Percentiles rank a stretch among this genome's conserved stretches.
phyloP scores from a whole-genome alignment of 768 basidiomycete species.

The Auricularia sp. region DNA sequence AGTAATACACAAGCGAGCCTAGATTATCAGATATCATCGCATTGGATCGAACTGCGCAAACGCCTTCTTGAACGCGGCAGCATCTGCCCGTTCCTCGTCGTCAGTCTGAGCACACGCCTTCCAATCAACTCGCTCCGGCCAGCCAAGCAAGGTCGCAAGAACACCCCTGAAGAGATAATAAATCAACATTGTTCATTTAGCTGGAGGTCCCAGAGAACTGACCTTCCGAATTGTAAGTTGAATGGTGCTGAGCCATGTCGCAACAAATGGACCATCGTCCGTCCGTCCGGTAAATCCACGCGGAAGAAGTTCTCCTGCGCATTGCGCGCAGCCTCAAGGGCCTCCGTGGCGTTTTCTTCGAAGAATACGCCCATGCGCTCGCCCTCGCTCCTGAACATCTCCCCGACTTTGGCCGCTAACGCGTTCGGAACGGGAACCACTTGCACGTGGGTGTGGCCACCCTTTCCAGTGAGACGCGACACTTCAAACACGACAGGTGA shows the following conservation, averaged over 20 bases:
- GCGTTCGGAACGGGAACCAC: slow-evolving; percentile 65
- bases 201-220: slow-evolving; percentile 17
- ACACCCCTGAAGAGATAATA: slow-evolving; percentile 50
- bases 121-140: slow-evolving; percentile 83
- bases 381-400: slow-evolving; percentile 65
- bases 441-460: slow-evolving; percentile 93
- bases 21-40: neutral
- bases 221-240: slow-evolving; percentile 92
- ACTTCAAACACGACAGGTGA: slow-evolving; percentile 81
- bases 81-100: slow-evolving; percentile 79
- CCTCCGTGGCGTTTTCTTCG: slow-evolving; percentile 57
- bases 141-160: slow-evolving; percentile 62
- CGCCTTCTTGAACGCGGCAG: slow-evolving; percentile 70
- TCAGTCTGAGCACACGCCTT: slow-evolving; percentile 76
- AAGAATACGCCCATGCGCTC: slow-evolving; percentile 57
- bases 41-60: slow-evolving; percentile 65
- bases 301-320: slow-evolving; percentile 74
- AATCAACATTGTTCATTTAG: neutral
- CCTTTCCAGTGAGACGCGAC: slow-evolving; percentile 69
- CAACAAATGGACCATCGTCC: slow-evolving; percentile 77
- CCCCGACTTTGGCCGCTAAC: slow-evolving; percentile 53
- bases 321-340: slow-evolving; percentile 42
- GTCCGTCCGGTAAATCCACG: slow-evolving; percentile 81
- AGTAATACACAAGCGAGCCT: no score
- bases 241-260: slow-evolving; percentile 62